phyloP scores from a whole-genome alignment of 768 basidiomycete species.

The Pleurotus salmoneostramineus region DNA sequence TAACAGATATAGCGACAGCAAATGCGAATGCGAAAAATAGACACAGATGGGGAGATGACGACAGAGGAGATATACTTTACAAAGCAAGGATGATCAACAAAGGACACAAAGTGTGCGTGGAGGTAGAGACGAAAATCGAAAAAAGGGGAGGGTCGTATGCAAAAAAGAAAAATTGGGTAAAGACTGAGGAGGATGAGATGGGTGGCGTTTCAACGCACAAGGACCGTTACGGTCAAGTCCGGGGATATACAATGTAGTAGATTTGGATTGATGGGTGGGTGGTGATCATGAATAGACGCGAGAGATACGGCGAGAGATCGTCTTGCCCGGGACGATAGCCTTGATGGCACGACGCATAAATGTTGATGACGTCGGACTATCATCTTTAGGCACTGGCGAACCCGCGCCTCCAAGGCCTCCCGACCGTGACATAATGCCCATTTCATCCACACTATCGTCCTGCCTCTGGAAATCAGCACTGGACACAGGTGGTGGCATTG shows the following conservation, averaged over 20 bases:
- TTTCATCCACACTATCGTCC: conserved; percentile 57
- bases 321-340: conserved; percentile 64
- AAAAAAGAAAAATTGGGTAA: neutral
- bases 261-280: neutral
- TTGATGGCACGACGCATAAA: conserved; percentile 71
- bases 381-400: conserved; percentile 34
- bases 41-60: neutral
- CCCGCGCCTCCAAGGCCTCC: conserved; percentile 19
- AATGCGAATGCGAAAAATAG: neutral
- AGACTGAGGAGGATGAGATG: neutral
- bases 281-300: conserved; percentile 26
- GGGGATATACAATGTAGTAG: neutral
- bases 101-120: neutral
- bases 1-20: neutral
- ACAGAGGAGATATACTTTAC: neutral
- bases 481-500: conserved; percentile 72
- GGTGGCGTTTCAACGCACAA: too few species aligned
- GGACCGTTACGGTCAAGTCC: neutral
- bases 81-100: conserved; percentile 1
- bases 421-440: conserved; percentile 48
- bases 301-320: conserved; percentile 46
- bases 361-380: conserved; percentile 44
- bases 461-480: conserved; percentile 51
- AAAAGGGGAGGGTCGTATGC: neutral
- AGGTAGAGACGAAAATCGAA: neutral